Evolutionary conservation across 805 yeast genomes (phyloP), one percentile per base, ranked within the genome.

Genomic region (Pichia ethanolica): DNA sequence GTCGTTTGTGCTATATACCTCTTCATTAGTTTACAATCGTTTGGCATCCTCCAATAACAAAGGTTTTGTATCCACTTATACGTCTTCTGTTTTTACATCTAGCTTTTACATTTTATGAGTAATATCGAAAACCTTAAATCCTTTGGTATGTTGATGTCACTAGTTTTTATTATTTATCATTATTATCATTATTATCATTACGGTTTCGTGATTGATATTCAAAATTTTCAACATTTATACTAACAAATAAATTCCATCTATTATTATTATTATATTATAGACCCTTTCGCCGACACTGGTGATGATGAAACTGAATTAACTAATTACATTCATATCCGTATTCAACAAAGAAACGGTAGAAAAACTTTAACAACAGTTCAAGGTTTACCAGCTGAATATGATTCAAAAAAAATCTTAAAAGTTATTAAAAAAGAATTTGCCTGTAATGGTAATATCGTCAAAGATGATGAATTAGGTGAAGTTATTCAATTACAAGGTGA

Each of bases 201-300:
- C 28, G 9, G 5, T 20, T 20, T 20, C 20, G 20, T 20, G 20
- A 20, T 20, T 20, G 3, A 20, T 20, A 20, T 20, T 20, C 2
- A 20, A 20, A 20, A 20, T 2, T 20, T 20, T 20, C 20, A 20
- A 20, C 20, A 13, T 35, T 46, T 10, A 4, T 34, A 20, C 12
- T 35, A 26, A 38, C 38, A 14, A 46, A 33, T 38, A 38, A n/a
- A n/a, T n/a, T n/a, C n/a, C n/a, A n/a, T n/a, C n/a, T 8, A 39
- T 5, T 11, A 7, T 28, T 12, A 35, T 33, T 34, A 14, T 5
- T 39, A 20, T 45, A 10, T 14, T 20, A 35, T 45, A 77, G 96
- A 91, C 75, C 99, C 99, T 56, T 91, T 91, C 83, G 97, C 98
- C 83, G 99, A 91, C 73, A 90, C 97, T 74, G 98, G 97, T 78